Percentiles rank a stretch among this genome's conserved stretches.
phyloP scores from a whole-genome alignment of 805 yeast genomes.

The Wickerhamomyces sydowiorum region DNA sequence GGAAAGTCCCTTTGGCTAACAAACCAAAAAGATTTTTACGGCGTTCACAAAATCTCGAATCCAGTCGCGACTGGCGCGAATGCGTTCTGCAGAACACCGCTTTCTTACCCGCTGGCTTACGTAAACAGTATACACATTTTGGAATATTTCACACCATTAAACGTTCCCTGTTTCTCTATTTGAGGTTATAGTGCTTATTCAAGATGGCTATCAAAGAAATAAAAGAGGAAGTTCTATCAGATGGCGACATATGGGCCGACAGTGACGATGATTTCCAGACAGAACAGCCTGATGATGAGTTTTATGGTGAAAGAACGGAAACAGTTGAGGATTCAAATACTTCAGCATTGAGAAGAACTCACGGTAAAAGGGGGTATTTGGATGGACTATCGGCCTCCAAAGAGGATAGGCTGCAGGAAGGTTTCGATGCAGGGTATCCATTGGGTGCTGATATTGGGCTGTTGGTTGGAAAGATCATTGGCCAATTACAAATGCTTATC shows the following conservation, averaged over 20 bases:
- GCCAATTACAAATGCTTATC: slow-evolving; percentile 36
- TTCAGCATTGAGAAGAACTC: slow-evolving; percentile 48
- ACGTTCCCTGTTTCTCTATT: too few relatives aligned
- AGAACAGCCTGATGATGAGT: slow-evolving; percentile 23
- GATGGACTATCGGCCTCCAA: slow-evolving; percentile 72
- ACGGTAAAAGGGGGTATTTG: slow-evolving; percentile 74
- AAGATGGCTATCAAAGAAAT: neutral
- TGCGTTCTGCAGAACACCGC: too few relatives aligned
- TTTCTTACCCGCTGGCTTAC: too few relatives aligned
- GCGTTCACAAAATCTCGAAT: neutral
- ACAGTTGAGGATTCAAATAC: slow-evolving; percentile 19
- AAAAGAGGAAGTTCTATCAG: slow-evolving; percentile 2
- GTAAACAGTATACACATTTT: too few relatives aligned
- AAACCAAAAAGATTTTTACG: neutral
- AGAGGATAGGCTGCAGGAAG: slow-evolving; percentile 65
- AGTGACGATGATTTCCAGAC: slow-evolving; percentile 25
- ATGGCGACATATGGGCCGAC: slow-evolving; percentile 28
- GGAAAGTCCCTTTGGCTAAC: neutral
- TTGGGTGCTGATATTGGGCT: slow-evolving; percentile 68
- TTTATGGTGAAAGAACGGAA: slow-evolving; percentile 27
- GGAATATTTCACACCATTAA: too few relatives aligned
- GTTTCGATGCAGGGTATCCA: slow-evolving; percentile 79
- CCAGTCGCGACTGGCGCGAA: too few relatives aligned
- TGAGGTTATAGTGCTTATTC: neutral
- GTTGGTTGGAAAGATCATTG: slow-evolving; percentile 58